These are phyloP conservation scores for Geranomyces variabilis DNA, from an alignment of 192 early-diverging fungal species.

Conservation along the genomic window DNA sequence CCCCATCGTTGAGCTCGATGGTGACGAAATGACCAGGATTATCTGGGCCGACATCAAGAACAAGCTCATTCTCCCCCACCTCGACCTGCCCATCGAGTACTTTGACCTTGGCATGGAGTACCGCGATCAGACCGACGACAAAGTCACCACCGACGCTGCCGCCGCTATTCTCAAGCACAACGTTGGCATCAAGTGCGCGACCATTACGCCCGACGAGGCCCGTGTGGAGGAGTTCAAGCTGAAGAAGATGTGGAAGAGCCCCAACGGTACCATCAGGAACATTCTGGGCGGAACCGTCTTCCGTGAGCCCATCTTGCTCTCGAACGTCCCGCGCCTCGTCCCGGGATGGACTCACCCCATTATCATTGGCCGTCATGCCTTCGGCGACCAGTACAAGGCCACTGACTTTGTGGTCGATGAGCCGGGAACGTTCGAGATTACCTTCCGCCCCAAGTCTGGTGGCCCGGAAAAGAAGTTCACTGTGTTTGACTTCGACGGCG, in stretches of 20 bases:
- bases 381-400: constrained; percentile 97
- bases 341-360: constrained; percentile 96
- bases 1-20: constrained; percentile 81
- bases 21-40: constrained; percentile 99
- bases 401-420: constrained; percentile 93
- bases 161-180: constrained; percentile 97
- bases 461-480: constrained; percentile 64
- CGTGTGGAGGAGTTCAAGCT: constrained; percentile 94
- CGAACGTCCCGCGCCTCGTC: constrained; percentile 88
- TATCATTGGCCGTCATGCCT: constrained; percentile 94
- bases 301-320: constrained; percentile 95
- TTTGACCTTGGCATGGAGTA: constrained; percentile 91
- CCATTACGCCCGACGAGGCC: constrained; percentile 95
- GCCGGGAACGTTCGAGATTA: constrained; percentile 88
- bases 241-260: constrained; percentile 98
- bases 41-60: constrained; percentile 96
- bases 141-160: constrained; percentile 93
- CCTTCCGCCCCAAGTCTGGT: constrained; percentile 86
- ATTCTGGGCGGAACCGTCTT: constrained; percentile 97
- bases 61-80: constrained; percentile 84
- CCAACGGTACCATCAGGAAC: constrained; percentile 96
- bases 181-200: constrained; percentile 98
- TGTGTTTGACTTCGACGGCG: constrained; percentile 83
- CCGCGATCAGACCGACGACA: constrained; percentile 91
- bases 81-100: constrained; percentile 94